A percentile compares a stretch with the other conserved stretches of the same genome.
Evolutionary conservation across 2,329 filamentous ascomycete species (phyloP).

Genomic region (Diaporthe velutina): DNA sequence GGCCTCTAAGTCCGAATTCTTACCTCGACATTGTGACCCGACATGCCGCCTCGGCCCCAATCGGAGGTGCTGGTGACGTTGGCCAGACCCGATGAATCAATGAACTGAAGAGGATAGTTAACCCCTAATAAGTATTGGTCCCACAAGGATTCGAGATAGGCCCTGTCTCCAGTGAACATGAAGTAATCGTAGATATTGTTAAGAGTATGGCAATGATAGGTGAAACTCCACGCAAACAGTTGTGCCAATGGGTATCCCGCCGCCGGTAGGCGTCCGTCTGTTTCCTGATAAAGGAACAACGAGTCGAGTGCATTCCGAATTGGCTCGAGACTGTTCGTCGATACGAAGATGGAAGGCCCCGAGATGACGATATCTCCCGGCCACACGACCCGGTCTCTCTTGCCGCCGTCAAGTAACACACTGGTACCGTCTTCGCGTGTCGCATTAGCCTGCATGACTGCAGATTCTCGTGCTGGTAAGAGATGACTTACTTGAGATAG

Average conservation of each 20-base stretch:
- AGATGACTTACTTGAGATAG: slow-evolving; percentile 42
- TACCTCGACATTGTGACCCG: slow-evolving; percentile 52
- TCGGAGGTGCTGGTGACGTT: slow-evolving; percentile 62
- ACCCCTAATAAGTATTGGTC: slow-evolving; percentile 60
- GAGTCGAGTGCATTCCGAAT: slow-evolving; percentile 63
- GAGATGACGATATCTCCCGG: slow-evolving; percentile 72
- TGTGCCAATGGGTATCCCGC: slow-evolving; percentile 56
- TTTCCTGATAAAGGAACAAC: slow-evolving; percentile 59
- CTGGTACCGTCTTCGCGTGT: slow-evolving; percentile 41
- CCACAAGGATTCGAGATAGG: slow-evolving; percentile 62
- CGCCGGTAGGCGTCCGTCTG: slow-evolving; percentile 55
- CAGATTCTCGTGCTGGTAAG: too few species aligned
- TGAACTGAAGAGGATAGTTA: slow-evolving; percentile 51
- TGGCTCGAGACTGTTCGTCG: slow-evolving; percentile 64
- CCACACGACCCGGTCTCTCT: slow-evolving; percentile 65
- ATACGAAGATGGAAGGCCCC: slow-evolving; percentile 65
- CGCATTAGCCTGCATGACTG: neutral
- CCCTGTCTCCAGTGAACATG: slow-evolving; percentile 64
- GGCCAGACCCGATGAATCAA: slow-evolving; percentile 55
- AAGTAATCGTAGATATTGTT: slow-evolving; percentile 71
- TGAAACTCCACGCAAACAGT: slow-evolving; percentile 57
- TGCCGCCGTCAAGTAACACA: slow-evolving; percentile 58
- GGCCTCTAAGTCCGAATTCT: too few species aligned
- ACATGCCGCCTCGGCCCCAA: slow-evolving; percentile 63
- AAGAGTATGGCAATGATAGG: slow-evolving; percentile 70